A percentile compares a stretch with the other conserved stretches of the same genome.
phyloP scores from a whole-genome alignment of 2,329 filamentous ascomycete genomes.

The Phoma sp. region DNA sequence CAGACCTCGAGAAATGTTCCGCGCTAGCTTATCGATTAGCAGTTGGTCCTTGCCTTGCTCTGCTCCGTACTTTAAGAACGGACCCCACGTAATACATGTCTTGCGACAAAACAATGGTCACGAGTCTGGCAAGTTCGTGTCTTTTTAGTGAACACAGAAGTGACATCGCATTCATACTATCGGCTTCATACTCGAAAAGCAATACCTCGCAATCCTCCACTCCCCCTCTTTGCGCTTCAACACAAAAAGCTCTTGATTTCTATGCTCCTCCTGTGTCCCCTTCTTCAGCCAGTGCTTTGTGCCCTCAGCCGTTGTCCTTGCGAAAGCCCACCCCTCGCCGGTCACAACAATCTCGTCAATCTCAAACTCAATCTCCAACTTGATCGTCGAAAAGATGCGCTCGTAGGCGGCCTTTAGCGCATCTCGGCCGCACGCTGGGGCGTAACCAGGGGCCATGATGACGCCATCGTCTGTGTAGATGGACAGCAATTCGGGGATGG shows the following conservation, averaged over 20 bases:
- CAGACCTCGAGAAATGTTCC: conserved; percentile 13
- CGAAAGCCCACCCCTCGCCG: conserved; percentile 14
- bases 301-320: conserved; percentile 14
- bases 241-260: conserved; percentile 16
- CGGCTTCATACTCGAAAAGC: conserved; percentile 17
- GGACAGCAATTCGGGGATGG: conserved; percentile 10
- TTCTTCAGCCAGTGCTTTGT: conserved; percentile 16
- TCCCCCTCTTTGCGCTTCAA: neutral
- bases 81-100: neutral
- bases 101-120: too few relatives aligned
- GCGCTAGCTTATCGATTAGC: conserved; percentile 12
- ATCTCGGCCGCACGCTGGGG: conserved; percentile 1
- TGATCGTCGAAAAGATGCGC: conserved; percentile 17
- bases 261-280: conserved; percentile 12
- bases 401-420: conserved; percentile 12
- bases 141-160: neutral
- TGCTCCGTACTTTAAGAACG: neutral
- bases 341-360: conserved; percentile 17
- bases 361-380: conserved; percentile 11
- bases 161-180: neutral
- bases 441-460: conserved; percentile 4
- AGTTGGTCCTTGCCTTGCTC: neutral
- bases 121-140: neutral
- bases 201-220: conserved; percentile 18
- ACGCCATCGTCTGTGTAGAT: conserved; percentile 18